Percentiles rank a stretch among this genome's conserved stretches.
Evolutionary conservation across 2,329 filamentous ascomycete species (phyloP).

Genomic region (Drechslerella stenobrocha): DNA sequence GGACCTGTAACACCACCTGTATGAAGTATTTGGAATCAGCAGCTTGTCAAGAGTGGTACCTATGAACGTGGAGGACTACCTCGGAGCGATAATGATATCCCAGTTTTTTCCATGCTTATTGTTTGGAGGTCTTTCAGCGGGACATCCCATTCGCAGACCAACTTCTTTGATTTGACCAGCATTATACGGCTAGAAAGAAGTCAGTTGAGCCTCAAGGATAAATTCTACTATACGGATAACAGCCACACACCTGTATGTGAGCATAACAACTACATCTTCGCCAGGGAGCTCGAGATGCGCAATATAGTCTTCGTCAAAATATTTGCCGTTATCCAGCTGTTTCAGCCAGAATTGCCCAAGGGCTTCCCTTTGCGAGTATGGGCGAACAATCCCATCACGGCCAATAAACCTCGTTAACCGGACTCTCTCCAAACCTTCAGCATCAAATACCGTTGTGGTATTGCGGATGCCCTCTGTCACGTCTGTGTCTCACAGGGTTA

Average conservation of each 20-base stretch:
- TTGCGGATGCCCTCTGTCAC: conserved; percentile 97
- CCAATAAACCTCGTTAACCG: conserved; percentile 92
- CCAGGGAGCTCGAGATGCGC: conserved; percentile 89
- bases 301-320: conserved; percentile 97
- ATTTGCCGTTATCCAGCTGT: conserved; percentile 94
- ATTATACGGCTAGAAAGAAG: conserved; percentile 66
- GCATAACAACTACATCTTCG: conserved; percentile 85
- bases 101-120: conserved; percentile 93
- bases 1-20: conserved; percentile 41
- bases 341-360: conserved; percentile 99
- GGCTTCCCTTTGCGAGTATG: conserved; percentile 91
- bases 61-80: conserved; percentile 87
- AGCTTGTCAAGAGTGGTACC: conserved; percentile 53
- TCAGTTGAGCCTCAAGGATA: neutral
- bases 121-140: conserved; percentile 94
- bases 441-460: conserved; percentile 97
- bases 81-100: conserved; percentile 82
- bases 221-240: conserved; percentile 54
- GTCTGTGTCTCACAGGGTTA: conserved; percentile 57
- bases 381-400: conserved; percentile 87
- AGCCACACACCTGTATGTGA: conserved; percentile 67
- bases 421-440: conserved; percentile 88
- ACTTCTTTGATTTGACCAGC: conserved; percentile 80
- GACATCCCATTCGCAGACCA: conserved; percentile 94
- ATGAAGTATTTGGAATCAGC: neutral